Evolutionary conservation across 2,329 filamentous ascomycete genomes (phyloP), one percentile per base, ranked within the genome.

Genomic region (Ophiostoma triangulosporum): DNA sequence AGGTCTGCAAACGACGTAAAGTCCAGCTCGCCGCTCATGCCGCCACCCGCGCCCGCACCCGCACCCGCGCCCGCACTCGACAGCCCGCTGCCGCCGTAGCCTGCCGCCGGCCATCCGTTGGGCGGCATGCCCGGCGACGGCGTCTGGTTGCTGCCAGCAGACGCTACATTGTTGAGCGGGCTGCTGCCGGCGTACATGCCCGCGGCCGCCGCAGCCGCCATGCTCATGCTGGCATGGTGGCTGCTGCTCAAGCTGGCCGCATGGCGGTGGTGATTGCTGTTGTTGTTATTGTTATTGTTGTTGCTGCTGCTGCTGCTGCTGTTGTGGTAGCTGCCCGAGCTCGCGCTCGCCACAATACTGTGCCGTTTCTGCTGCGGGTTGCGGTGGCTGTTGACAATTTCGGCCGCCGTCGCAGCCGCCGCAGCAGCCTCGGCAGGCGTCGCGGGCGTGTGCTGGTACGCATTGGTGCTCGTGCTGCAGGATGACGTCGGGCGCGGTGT

Each of bases 61-160:
- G 27, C 12, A 11, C 11, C 33, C 49, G 26, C 31, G 4, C 26
- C 14, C 64, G 46, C 65, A n/a, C n/a, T n/a, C n/a, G n/a, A n/a
- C n/a, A n/a, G n/a, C 62, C n/a, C 60, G 35, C 8, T 22, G 11
- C 15, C 17, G 27, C 22, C 52, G 20, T 26, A 45, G 20, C 53
- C 57, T 27, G 55, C 53, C 6, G 29, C 9, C 8, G 52, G 68
- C 75, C 75, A 78, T 4, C 68, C 70, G 3, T 66, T 67, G 1
- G 72, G 68, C 8, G 67, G 66, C 35, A 69, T 64, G 4, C 69
- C 69, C 0, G 75, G 74, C 14, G 73, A 76, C 5, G 70, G 64
- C 5, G 64, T 66, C 29, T 32, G 27, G 43, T 46, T 46, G 43
- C 24, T 46, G 29, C 27, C 46, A 4, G n/a, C 29, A 4, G 46